Evolutionary conservation across 331 rosid genomes (phyloP), one percentile per base, ranked within the genome.

Genomic region (Malus hybrid): DNA sequence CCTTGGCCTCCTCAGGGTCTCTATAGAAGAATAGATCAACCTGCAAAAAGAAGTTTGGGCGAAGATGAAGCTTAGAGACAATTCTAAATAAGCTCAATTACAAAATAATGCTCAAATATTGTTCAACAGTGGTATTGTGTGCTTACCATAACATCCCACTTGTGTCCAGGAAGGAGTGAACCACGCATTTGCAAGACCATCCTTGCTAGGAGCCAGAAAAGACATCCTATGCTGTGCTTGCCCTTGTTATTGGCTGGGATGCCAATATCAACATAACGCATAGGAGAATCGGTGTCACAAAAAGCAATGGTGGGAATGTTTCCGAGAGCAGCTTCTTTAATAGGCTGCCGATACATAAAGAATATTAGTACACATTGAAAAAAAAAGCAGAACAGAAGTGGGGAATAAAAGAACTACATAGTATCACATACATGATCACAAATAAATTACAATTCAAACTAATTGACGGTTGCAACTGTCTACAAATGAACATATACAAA

Each of bases 231-330:
- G 80, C 93, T 89, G 64, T 93, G 97, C 48, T 91, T 93, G 1
- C 98, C 98, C 85, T 93, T 93, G 80, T 93, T 93, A 65, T 93
- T 93, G 56, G 98, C 96, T 16, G 97, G 98, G 71, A 93, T 93
- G 22, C 97, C 97, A 73, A 93, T 91, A 68, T 93, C 98, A 56
- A 93, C 97, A 67, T 88, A 86, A 6, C 86, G 22, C 96, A 93
- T 93, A 4, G 96, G 93, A 0, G 96, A 90, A 78, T 93, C 98
- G 2, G 98, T 90, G 61, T 93, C 98, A 8, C 98, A 93, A 33
- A 93, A 93, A 22, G 98, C 96, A 44, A 93, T 93, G 1, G 98
- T 90, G 1, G 96, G 98, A 22, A 90, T 93, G 44, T 93, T 93
- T 27, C 98, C 98, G 9, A 93, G 93, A 13, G 97, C 93, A 56